Percentiles rank a stretch among this genome's conserved stretches.
Evolutionary conservation across 306 rosid species (phyloP).

Genomic region (Ammopiptanthus mongolicus): DNA sequence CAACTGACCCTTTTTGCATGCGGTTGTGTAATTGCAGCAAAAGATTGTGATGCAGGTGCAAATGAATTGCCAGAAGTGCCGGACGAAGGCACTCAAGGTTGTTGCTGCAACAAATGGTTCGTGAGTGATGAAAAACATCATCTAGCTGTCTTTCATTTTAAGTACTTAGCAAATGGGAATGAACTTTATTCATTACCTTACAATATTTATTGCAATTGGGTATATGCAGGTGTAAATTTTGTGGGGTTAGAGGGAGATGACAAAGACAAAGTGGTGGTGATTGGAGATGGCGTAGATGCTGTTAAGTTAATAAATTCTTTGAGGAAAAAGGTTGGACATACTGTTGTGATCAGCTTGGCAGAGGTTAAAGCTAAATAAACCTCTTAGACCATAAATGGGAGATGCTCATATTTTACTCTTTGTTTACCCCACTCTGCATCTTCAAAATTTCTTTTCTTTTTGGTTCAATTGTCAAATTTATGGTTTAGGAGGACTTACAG

Average conservation of each 20-base stretch:
- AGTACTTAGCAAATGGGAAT: background rate
- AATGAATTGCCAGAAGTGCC: constrained; percentile 45
- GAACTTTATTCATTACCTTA: background rate
- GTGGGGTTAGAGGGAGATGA: constrained; percentile 41
- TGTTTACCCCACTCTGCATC: background rate
- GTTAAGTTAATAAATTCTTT: constrained; percentile 19
- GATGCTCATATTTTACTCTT: background rate
- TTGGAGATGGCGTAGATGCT: constrained; percentile 41
- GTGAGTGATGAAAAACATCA: background rate
- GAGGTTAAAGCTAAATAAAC: background rate
- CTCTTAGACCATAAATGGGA: no score
- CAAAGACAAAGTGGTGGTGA: constrained; percentile 37
- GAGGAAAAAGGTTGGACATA: constrained; percentile 40
- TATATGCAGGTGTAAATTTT: constrained; percentile 41
- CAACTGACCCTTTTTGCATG: background rate
- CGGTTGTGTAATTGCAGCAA: constrained; percentile 32
- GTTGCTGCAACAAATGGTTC: constrained; percentile 24
- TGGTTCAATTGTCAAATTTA: background rate
- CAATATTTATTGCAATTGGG: background rate
- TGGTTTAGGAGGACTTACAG: background rate
- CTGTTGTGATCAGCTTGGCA: constrained; percentile 26
- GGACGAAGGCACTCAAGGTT: constrained; percentile 29
- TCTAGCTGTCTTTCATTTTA: background rate
- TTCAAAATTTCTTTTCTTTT: background rate
- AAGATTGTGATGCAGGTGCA: constrained; percentile 52